Evolutionary conservation across 768 basidiomycete genomes (phyloP).

Genomic region (Tricholomella constricta): DNA sequence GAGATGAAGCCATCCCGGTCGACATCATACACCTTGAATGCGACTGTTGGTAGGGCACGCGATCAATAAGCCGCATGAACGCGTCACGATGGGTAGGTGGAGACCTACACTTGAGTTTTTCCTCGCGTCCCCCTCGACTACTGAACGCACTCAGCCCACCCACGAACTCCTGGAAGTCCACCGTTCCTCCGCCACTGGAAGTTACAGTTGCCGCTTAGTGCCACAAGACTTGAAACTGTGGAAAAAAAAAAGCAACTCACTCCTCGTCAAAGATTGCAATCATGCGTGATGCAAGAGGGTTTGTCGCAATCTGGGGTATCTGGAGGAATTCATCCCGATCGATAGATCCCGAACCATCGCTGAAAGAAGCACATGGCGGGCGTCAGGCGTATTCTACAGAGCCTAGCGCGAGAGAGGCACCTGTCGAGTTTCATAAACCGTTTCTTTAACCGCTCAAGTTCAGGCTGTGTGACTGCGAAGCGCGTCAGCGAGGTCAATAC

Average conservation of each 20-base stretch:
- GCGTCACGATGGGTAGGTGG: not conserved
- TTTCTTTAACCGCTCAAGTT: constrained; percentile 95
- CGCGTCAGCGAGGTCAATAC: constrained; percentile 6
- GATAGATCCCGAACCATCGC: constrained; percentile 96
- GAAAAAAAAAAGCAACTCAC: constrained; percentile 52
- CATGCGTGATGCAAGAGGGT: constrained; percentile 95
- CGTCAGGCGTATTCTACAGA: not conserved
- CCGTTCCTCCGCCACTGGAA: constrained; percentile 91
- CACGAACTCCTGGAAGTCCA: constrained; percentile 99
- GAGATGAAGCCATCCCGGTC: constrained; percentile 98
- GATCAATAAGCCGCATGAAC: not conserved
- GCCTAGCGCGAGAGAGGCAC: constrained; percentile 37
- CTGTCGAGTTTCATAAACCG: constrained; percentile 99
- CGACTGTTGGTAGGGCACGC: constrained; percentile 56
- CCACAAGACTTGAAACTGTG: constrained; percentile 3
- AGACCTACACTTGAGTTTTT: constrained; percentile 89
- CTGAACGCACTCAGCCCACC: constrained; percentile 98
- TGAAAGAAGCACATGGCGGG: constrained; percentile 27
- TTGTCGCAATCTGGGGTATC: constrained; percentile 98
- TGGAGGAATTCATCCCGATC: constrained; percentile 98
- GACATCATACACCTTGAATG: constrained; percentile 99
- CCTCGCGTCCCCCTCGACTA: constrained; percentile 93
- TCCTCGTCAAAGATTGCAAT: constrained; percentile 99
- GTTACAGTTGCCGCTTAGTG: not conserved
- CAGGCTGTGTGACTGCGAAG: constrained; percentile 83